Conservation (phyloP, 805 yeast genomes). For the Pichia heedii region DNA sequence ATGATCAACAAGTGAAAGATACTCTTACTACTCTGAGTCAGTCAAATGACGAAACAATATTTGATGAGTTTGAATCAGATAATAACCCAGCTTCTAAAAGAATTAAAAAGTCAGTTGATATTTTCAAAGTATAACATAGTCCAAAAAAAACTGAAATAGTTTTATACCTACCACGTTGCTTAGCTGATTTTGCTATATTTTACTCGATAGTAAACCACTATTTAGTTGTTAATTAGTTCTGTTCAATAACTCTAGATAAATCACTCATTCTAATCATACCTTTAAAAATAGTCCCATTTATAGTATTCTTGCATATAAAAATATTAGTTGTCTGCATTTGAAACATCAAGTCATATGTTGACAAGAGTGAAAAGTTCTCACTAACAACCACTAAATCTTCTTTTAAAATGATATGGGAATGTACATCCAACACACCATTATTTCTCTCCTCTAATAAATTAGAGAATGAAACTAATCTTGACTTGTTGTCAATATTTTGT, state of each 20-base stretch:
- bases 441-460: neutral
- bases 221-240: too few species aligned
- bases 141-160: too few species aligned
- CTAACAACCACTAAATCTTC: slow-evolving; percentile 23
- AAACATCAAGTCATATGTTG: slow-evolving; percentile 31
- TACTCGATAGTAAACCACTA: too few species aligned
- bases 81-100: slow-evolving; percentile 7
- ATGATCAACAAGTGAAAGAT: neutral
- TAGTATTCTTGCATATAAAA: slow-evolving; percentile 24
- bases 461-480: slow-evolving; percentile 1
- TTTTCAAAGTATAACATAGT: slow-evolving; percentile 10
- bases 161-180: too few species aligned
- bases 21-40: neutral
- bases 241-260: slow-evolving; percentile 3
- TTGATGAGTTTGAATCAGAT: slow-evolving; percentile 8
- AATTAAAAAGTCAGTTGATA: slow-evolving; percentile 16
- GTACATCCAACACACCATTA: neutral
- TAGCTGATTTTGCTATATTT: too few species aligned
- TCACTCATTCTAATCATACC: slow-evolving; percentile 10
- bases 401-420: slow-evolving; percentile 4
- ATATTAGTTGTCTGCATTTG: slow-evolving; percentile 28
- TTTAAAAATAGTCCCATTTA: slow-evolving; percentile 5
- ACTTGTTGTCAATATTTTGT: neutral
- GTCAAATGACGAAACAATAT: neutral
- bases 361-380: slow-evolving; percentile 24